Conservation (phyloP, 495 filamentous ascomycete genomes). For the Amphirosellinia nigrospora region DNA sequence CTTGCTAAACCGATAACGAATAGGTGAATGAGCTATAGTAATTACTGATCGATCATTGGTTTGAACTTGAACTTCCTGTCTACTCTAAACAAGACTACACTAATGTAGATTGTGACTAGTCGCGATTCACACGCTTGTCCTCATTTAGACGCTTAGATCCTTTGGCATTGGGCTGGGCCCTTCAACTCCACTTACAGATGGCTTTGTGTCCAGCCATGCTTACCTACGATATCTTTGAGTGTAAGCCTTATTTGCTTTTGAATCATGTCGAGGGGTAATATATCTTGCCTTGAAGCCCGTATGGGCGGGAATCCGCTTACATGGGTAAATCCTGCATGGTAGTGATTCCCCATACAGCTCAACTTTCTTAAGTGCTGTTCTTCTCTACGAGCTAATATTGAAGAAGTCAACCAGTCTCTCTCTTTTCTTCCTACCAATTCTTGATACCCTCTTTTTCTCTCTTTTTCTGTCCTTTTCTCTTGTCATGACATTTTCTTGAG, state of each 20-base stretch:
- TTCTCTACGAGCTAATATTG: not conserved
- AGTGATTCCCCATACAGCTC: not conserved
- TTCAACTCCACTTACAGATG: not conserved
- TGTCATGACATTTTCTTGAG: not conserved
- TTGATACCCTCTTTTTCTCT: not conserved
- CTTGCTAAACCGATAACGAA: too few relatives aligned
- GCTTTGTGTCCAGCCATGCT: not conserved
- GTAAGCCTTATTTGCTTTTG: not conserved
- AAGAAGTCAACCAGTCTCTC: not conserved
- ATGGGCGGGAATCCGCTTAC: not conserved
- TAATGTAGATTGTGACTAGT: too few relatives aligned
- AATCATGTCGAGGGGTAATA: not conserved
- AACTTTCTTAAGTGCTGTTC: not conserved
- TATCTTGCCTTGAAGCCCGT: not conserved
- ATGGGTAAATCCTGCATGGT: conserved; percentile 1
- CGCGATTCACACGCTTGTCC: not conserved
- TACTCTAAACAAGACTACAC: too few relatives aligned
- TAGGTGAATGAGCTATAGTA: too few relatives aligned
- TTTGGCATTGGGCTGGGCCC: conserved; percentile 8
- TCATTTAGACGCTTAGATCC: not conserved
- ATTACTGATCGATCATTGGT: too few relatives aligned
- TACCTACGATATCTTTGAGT: not conserved
- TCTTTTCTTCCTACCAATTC: not conserved
- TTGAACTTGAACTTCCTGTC: too few relatives aligned
- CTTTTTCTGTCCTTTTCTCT: not conserved